Evolutionary conservation across 768 basidiomycete species (phyloP).

Genomic region (Trametes punicea): DNA sequence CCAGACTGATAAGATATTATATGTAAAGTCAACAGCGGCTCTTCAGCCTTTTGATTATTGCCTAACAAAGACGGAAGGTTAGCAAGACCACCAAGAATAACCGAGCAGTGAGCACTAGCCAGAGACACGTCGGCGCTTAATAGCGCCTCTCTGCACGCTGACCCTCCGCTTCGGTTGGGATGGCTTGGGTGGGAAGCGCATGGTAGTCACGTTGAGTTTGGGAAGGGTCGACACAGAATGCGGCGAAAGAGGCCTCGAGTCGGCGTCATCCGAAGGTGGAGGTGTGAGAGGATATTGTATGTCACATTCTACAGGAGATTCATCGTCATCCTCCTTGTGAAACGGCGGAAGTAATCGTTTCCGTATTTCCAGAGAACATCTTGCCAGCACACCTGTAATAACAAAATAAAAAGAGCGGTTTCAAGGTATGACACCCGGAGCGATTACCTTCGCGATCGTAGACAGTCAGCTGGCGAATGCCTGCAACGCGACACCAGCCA

Average conservation of each 20-base stretch:
- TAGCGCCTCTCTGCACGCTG: conserved; percentile 2
- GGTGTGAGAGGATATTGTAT: conserved; percentile 72
- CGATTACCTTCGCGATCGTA: conserved; percentile 69
- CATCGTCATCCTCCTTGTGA: conserved; percentile 17
- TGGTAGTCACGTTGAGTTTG: conserved; percentile 23
- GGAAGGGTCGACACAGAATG: conserved; percentile 19
- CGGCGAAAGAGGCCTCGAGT: conserved; percentile 62
- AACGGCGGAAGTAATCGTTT: conserved; percentile 30
- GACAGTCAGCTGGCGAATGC: conserved; percentile 62
- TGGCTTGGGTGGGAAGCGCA: conserved; percentile 3
- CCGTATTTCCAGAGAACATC: conserved; percentile 36
- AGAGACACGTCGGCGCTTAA: conserved; percentile 25
- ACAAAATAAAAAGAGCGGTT: conserved; percentile 26
- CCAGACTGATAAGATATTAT: conserved; percentile 58
- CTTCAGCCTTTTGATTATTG: not conserved
- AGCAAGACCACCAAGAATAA: not conserved
- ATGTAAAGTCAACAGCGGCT: conserved; percentile 43
- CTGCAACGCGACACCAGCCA: conserved; percentile 59
- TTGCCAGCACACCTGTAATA: conserved; percentile 18
- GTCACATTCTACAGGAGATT: conserved; percentile 45
- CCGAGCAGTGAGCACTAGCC: conserved; percentile 11
- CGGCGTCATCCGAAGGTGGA: conserved; percentile 70
- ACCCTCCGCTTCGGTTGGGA: conserved; percentile 4
- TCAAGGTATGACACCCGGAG: not conserved
- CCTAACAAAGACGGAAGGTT: not conserved